Base-by-base conservation (phyloP, 108 stramenopile genomes). In the Discostella stelligeroides region DNA sequence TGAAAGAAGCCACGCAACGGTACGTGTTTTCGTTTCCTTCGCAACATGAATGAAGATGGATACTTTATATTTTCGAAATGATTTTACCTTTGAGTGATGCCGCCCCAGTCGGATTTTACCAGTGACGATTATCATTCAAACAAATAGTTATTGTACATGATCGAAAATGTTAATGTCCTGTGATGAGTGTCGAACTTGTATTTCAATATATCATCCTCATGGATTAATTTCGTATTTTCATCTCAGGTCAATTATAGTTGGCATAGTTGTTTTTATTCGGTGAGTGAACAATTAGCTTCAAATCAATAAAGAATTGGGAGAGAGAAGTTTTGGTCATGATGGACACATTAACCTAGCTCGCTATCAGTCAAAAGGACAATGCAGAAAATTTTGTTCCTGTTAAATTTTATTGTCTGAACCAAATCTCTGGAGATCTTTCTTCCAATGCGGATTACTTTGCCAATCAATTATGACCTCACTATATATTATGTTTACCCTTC, bases 71-170 rank as follows among this genome's bases (percentile, higher is more conserved):
- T 20, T 66, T 70, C 76, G 77, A 79, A 67, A 62, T 79, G 77
- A 79, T 79, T 79, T 72, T 63, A 65, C 66, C 48, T 72, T 79
- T 79, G 77, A 72, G 65, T 79, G 77, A 79, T 79, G 77, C 77
- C 70, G 77, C 77, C 77, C 77, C 77, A 79, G 77, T 79, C 77
- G 77, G 77, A 79, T 63, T 34, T 79, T 14, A 79, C 10, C 53
- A 66, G 77, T 79, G 77, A 79, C 77, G 77, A 79, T 20, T 38
- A 79, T 45, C 77, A 79, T 71, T 79, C 77, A 79, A 79, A 79
- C 77, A 79, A 79, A 34, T 34, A 73, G 59, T 70, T 79, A 72
- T 72, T 79, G 77, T 79, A 79, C 65, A 79, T 79, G 77, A 79
- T 79, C 77, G 77, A 79, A 67, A 53, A 48, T 15, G 12, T 39